Evolutionary conservation across 768 basidiomycete species (phyloP), one percentile per base, ranked within the genome.

Genomic region (Leccinum subtestaceum): DNA sequence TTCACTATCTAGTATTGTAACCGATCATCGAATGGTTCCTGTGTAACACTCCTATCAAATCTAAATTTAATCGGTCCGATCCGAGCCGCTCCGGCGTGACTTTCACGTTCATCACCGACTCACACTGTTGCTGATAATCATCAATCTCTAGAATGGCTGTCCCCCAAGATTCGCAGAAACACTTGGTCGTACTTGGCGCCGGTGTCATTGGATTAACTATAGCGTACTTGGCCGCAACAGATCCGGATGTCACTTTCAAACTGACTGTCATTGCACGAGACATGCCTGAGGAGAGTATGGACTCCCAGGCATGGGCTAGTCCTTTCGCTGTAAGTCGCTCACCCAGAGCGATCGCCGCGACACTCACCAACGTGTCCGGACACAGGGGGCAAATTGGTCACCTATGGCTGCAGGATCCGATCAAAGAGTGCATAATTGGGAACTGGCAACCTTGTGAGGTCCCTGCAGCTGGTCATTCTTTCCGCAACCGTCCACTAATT

Each of bases 341-440:
- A 5, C 45, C 43, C 31, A 6, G 29, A 5, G 15, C 43, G 19
- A 40, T 15, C 12, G 15, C 55, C 17, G n/a, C 21, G 27, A 49
- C 10, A 2, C 48, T 47, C 19, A 63, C 32, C 23, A 6, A 19
- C 45, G 23, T 8, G 3, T 53, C 40, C 19, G 60, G 21, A 29
- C 3, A 5, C 56, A 81, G 80, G 80, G 80, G 25, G 81, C 79
- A 36, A 75, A 77, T 59, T 82, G 81, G 80, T 73, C 75, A 8
- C 78, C 80, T 17, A 66, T 78, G 56, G 73, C 78, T 9, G 71
- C 77, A 48, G 71, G 68, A 15, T 67, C 61, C 17, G 75, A 79
- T 47, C 70, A 64, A 50, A 72, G 73, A 31, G 64, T 70, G 17
- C 60, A 70, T 31, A 61, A 66, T 48, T 78, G 79, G 76, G 81